Evolutionary conservation across 148 eudicot genomes (phyloP), one percentile per base, ranked within the genome.

Genomic region (Rhododendron molle): DNA sequence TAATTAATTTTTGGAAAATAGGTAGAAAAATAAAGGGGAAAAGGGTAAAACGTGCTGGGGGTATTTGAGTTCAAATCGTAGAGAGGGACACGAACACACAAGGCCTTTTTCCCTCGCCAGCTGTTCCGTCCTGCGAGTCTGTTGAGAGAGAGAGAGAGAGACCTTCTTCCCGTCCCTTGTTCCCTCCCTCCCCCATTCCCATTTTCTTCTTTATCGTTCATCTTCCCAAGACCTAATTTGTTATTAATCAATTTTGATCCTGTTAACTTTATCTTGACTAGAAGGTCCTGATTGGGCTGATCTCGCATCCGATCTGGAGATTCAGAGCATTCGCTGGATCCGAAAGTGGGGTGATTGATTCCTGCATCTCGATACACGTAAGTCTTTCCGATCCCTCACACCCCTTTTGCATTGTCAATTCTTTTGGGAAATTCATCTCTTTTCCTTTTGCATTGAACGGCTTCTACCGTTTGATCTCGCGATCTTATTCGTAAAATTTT

Each of bases 61-160:
- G 47, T 67, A 67, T 83, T 83, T 14, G 81, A 76, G 86, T 84
- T 84, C 52, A 84, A 84, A 84, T 54, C 52, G 0, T 21, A 82
- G 85, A 56, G 32, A 18, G 76, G 43, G 47, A 74, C 56, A n/a
- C 32, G 21, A 44, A 83, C 52, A 43, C 54, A 46, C 20, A 44
- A 83, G 79, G 79, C 56, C 38, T 71, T 77, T 87, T 84, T 71
- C 81, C 86, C 83, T 82, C 88, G 86, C 88, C 88, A 87, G 83
- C 86, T 87, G 86, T 84, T 84, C 73, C 83, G 80, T 83, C 26
- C 78, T 60, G 81, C 81, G 78, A 81, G 43, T 52, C 81, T 34
- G 81, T 46, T 82, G 46, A 18, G 78, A 83, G 79, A 49, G 47
- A 47, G 56, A 72, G 56, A 65, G 54, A 82, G 76, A 65, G 62